A percentile compares a stretch with the other conserved stretches of the same genome.
These are phyloP conservation scores for Cladophialophora carrionii DNA, from an alignment of 2,329 filamentous ascomycete species.

Conservation along the genomic window DNA sequence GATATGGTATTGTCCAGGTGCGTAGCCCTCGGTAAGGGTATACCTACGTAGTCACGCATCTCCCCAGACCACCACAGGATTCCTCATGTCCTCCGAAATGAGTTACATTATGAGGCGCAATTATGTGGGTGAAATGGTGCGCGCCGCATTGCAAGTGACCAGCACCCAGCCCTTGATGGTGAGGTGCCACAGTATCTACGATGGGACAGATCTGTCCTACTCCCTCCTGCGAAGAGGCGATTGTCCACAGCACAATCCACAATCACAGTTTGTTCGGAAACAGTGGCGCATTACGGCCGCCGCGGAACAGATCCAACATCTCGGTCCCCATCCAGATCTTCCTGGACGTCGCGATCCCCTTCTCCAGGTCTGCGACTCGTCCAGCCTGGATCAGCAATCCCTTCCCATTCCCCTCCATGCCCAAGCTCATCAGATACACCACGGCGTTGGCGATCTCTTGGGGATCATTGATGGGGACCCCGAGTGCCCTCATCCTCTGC, in stretches of 20 bases:
- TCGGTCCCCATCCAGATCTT: conserved; percentile 56
- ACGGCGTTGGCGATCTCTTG: conserved; percentile 52
- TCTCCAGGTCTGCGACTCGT: conserved; percentile 51
- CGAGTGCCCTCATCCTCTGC: conserved; percentile 48
- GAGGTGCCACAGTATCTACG: too few species aligned
- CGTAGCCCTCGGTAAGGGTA: too few species aligned
- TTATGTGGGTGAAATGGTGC: too few species aligned
- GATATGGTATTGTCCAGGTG: too few species aligned
- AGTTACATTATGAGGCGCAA: too few species aligned
- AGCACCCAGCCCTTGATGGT: too few species aligned
- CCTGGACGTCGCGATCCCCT: conserved; percentile 51
- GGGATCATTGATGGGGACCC: conserved; percentile 54
- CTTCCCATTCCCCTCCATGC: conserved; percentile 50
- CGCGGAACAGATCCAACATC: conserved; percentile 55
- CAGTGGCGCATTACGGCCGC: conserved; percentile 45
- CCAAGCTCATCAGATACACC: conserved; percentile 51
- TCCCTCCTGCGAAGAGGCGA: too few species aligned
- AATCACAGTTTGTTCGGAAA: conserved; percentile 39
- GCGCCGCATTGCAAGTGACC: too few species aligned
- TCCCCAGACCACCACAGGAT: too few species aligned
- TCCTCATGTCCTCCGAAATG: too few species aligned
- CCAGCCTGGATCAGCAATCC: conserved; percentile 54
- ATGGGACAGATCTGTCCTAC: too few species aligned
- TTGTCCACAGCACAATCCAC: background rate
- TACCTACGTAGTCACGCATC: too few species aligned